Base-by-base conservation (phyloP, 805 yeast species). In the Starmerella floris region DNA sequence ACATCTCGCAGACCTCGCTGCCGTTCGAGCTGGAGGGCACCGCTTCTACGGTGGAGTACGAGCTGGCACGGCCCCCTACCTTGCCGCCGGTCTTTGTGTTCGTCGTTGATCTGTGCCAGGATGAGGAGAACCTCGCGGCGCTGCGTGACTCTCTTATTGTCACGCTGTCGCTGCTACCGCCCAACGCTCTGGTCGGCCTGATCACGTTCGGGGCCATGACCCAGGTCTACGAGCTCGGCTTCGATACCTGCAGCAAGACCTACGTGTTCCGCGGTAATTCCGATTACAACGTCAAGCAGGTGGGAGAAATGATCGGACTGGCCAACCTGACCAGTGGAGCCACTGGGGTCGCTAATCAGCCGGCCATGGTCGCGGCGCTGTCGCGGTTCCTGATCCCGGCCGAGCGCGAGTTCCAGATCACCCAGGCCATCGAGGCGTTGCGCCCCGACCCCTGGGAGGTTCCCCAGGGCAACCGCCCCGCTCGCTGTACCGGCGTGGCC, bases 401-500 rank as follows among this genome's bases (percentile, higher is more conserved):
- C 37, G 78, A 75, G 54, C 72, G 74, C 40, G 96, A 88, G 66
- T 79, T 79, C 61, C 85, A 79, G 63, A 70, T 88, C 54, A 80
- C 83, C 23, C 76, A 74, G 49, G 71, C 83, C 42, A 70, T 91
- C 53, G 95, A 85, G 63, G 75, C 76, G 47, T 70, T 91, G 58
- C 68, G 76, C 46, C 71, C 69, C 23, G 94, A 83, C 57, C 82
- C 87, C 45, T 91, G 99, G 99, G 75, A 88, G 27, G 81, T 82
- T 30, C 79, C 81, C 37, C 74, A 80, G 39, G 64, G 62, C 41
- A 77, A 77, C 57, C 76, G 99, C 61, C 82, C 97, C 8, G 65
- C 83, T 42, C 74, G 99, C 66, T 81, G 88, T 46, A 83, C 95
- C 3, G 98, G 98, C 46, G 77, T 93, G 23, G 97, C 98, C 4